phyloP scores from a whole-genome alignment of 306 rosid genomes.

The Prunus armeniaca region DNA sequence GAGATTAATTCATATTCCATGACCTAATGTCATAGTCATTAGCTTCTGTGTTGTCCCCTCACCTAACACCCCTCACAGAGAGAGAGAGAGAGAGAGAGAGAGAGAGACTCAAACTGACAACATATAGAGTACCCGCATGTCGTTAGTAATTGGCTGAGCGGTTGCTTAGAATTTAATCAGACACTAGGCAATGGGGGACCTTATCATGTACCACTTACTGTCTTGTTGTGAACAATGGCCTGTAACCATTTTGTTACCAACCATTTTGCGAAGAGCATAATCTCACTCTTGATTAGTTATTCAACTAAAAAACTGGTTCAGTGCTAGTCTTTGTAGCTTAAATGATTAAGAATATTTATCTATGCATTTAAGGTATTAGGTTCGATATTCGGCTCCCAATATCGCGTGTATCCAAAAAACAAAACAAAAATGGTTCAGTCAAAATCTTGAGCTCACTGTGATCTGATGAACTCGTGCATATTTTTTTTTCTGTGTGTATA shows the following conservation, averaged over 20 bases:
- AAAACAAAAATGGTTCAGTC: too few relatives aligned
- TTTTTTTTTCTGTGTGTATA: too few relatives aligned
- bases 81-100: not conserved
- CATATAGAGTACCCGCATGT: conserved; percentile 1
- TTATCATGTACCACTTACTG: not conserved
- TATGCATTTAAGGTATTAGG: too few relatives aligned
- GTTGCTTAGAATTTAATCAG: conserved; percentile 28
- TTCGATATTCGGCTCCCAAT: too few relatives aligned
- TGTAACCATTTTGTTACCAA: not conserved
- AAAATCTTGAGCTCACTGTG: not conserved
- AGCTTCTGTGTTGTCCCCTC: conserved; percentile 10
- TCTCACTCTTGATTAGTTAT: too few relatives aligned
- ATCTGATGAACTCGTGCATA: not conserved
- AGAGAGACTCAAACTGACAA: not conserved
- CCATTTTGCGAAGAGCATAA: too few relatives aligned
- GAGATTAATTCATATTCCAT: conserved; percentile 16
- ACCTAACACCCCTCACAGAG: not conserved
- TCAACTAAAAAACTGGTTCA: too few relatives aligned
- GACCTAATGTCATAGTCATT: not conserved
- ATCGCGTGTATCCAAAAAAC: too few relatives aligned
- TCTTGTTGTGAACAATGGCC: not conserved
- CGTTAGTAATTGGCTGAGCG: not conserved
- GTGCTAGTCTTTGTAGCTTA: too few relatives aligned
- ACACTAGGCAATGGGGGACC: conserved; percentile 20
- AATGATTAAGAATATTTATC: too few relatives aligned